A percentile compares a stretch with the other conserved stretches of the same genome.
These are phyloP conservation scores for Chrysopogon serrulatus DNA, from an alignment of 176 grass and related monocot species.

Conservation along the genomic window DNA sequence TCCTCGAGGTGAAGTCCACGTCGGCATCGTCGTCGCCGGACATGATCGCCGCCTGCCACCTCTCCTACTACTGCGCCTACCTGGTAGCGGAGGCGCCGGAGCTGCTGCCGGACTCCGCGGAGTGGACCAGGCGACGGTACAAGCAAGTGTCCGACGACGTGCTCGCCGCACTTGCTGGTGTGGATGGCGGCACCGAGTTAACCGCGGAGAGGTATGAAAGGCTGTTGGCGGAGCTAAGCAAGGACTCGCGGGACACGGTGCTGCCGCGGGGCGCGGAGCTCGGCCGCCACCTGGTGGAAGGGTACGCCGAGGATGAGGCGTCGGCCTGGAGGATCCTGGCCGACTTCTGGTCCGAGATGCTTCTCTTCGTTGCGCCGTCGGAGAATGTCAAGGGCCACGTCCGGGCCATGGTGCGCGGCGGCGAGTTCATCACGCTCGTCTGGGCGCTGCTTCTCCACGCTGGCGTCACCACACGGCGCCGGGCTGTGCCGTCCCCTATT, in stretches of 20 bases:
- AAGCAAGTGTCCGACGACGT: slow-evolving; percentile 6
- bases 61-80: slow-evolving; percentile 33
- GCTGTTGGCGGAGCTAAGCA: neutral
- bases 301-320: neutral
- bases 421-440: slow-evolving; percentile 38
- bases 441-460: slow-evolving; percentile 42
- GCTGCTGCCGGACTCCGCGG: slow-evolving; percentile 12
- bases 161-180: neutral
- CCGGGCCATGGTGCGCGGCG: slow-evolving; percentile 27
- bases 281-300: neutral
- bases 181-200: neutral
- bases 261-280: slow-evolving; percentile 1
- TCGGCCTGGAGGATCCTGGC: slow-evolving; percentile 9
- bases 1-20: slow-evolving; percentile 28
- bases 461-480: slow-evolving; percentile 15
- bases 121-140: neutral
- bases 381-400: slow-evolving; percentile 33
- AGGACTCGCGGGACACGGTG: neutral
- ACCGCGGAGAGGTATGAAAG: neutral
- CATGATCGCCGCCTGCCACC: slow-evolving; percentile 4
- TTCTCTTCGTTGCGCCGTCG: slow-evolving; percentile 31
- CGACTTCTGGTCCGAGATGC: slow-evolving; percentile 29
- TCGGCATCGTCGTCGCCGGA: neutral
- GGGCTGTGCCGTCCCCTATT: too few species aligned
- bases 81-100: slow-evolving; percentile 21